phyloP scores from a whole-genome alignment of 73 alveolate species.

The Blepharisma japonicum region DNA sequence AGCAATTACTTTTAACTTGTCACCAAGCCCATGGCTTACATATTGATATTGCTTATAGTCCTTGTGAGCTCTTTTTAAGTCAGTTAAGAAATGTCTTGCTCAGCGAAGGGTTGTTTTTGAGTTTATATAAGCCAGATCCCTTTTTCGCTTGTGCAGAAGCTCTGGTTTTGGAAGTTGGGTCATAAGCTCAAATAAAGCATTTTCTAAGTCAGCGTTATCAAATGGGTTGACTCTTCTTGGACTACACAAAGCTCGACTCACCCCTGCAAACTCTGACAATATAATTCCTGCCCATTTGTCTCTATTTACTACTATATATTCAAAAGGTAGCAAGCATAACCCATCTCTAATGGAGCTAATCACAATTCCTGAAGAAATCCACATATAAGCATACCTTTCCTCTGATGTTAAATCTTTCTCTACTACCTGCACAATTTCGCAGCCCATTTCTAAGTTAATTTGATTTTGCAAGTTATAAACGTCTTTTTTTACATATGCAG shows the following conservation, averaged over 20 bases:
- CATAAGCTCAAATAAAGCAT: not conserved
- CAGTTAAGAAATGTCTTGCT: not conserved
- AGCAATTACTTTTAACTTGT: constrained; percentile 15
- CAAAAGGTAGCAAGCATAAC: constrained; percentile 63
- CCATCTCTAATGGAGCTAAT: constrained; percentile 58
- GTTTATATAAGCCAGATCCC: constrained; percentile 4
- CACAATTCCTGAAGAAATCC: constrained; percentile 38
- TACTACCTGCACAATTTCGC: constrained; percentile 17
- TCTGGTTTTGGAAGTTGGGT: not conserved
- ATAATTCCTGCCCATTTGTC: constrained; percentile 39
- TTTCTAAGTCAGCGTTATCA: constrained; percentile 30
- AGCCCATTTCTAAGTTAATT: constrained; percentile 50
- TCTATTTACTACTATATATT: constrained; percentile 52
- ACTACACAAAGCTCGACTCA: constrained; percentile 55
- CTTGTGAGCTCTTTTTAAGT: constrained; percentile 31
- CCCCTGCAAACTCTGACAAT: constrained; percentile 65
- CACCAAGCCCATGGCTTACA: constrained; percentile 11
- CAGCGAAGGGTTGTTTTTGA: not conserved
- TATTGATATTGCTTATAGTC: not conserved
- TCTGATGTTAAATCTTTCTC: constrained; percentile 41
- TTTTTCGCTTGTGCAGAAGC: not conserved
- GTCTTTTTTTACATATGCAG: constrained; percentile 14
- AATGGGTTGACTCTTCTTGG: constrained; percentile 59
- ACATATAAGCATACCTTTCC: constrained; percentile 55
- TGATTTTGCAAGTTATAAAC: constrained; percentile 34